Percentiles rank a stretch among this genome's conserved stretches.
These are phyloP conservation scores for Bromus sterilis DNA, from an alignment of 176 grass and related monocot species.

Conservation along the genomic window DNA sequence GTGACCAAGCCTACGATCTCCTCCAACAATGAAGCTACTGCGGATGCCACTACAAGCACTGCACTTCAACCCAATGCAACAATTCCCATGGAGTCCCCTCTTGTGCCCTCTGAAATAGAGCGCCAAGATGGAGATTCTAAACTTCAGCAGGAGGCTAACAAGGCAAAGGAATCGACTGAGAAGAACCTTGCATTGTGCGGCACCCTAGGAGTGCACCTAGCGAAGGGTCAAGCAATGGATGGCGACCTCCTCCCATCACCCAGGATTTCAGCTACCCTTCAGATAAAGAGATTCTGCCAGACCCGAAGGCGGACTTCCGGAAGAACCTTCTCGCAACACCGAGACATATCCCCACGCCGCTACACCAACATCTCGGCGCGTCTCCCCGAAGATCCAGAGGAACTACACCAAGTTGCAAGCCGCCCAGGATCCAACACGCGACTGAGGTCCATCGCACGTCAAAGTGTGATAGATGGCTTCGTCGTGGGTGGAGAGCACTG, in stretches of 20 bases:
- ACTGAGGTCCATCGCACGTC: neutral
- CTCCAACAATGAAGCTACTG: neutral
- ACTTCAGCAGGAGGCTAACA: neutral
- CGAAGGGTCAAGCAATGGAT: neutral
- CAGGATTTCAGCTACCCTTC: neutral
- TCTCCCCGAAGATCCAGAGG: too few species aligned
- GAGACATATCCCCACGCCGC: neutral
- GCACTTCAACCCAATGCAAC: neutral
- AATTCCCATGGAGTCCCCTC: neutral
- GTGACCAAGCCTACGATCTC: neutral
- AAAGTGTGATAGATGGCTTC: neutral
- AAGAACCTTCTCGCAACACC: neutral
- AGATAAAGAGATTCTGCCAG: neutral
- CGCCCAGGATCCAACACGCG: neutral
- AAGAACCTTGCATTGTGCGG: neutral
- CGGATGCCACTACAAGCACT: too few species aligned
- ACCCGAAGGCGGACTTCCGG: neutral
- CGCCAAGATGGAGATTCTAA: neutral
- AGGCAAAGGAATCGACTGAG: neutral
- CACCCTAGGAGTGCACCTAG: neutral
- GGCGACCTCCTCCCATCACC: neutral
- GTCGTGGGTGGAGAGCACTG: neutral
- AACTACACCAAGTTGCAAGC: too few species aligned
- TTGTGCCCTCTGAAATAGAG: neutral
- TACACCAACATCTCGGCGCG: neutral